Base-by-base conservation (phyloP, 2,329 filamentous ascomycete genomes). In the Ceratocystis cubensis region DNA sequence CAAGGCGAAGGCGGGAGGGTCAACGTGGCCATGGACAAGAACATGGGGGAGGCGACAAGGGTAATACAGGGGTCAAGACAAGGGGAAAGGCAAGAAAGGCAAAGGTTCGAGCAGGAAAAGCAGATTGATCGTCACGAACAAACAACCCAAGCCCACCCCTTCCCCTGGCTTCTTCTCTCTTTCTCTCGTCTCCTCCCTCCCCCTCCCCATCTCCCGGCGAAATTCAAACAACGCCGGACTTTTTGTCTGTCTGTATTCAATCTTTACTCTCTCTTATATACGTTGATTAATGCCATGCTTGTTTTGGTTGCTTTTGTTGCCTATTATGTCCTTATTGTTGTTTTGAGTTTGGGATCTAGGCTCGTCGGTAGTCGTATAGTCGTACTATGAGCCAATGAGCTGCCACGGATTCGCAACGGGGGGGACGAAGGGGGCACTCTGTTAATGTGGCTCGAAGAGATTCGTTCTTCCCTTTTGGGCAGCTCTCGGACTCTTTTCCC, bases 81-180 rank as follows among this genome's bases (percentile, higher is more conserved):
- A 50, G 22, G 46, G 20, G 5, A 20, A 20, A 50, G 46, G 10
- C 45, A 17, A 50, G 46, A 50, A 13, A 20, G 46, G 10, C 8
- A 20, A 22, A 50, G 37, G 46, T 48, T n/a, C 8, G 2, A 10
- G 46, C n/a, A 20, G 46, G 17, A 22, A 20, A 20, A 22, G 46
- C n/a, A 57, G 10, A n/a, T 30, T 57, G 28, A 57, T 57, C 53
- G 15, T 57, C 53, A 57, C 15, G 53, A 13, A 41, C 37, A 41
- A 41, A 41, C 37, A 41, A 4, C 10, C 37, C 37, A 30, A 15
- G 30, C 5, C 46, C 20, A 25, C 53, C 53, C 28, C 15, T 50
- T 50, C 46, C 46, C 46, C 53, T 30, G 53, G 53, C 28, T 57
- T 57, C 53, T 57, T 50, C 10, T 57, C 53, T 30, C 53, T n/a